Evolutionary conservation across 23 red algal genomes (phyloP), one percentile per base, ranked within the genome.

Genomic region (Agarophyton chilense): DNA sequence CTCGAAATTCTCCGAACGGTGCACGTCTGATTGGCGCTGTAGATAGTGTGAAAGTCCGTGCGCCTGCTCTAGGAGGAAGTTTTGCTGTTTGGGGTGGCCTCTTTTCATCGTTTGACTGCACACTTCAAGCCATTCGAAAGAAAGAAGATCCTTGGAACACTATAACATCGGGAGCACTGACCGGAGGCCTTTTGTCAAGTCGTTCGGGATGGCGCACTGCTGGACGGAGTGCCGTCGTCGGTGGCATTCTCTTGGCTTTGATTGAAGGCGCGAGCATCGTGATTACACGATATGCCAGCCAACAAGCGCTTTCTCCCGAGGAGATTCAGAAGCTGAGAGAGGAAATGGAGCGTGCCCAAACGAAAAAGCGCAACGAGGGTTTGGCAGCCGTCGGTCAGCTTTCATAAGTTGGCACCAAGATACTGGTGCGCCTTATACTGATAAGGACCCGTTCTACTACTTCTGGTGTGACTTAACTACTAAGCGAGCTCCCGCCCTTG

Each of bases 61-160:
- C 91, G 41, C 97, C 97, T 7, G 90, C 81, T 1, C 90, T 99
- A 13, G 97, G 97, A 22, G 93, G 93, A 41, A 94, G 88, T 57
- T 99, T 99, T 96, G 97, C 97, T 26, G 97, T 99, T 26, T 99
- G 97, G 97, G 97, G 97, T 45, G 97, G 97, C 22, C 81, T 99
- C 10, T 99, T 99, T 35, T 99, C 97, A n/a, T 92, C 93, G 8
- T 99, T 99, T 93, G 97, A 99, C 57, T 99, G 97, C 55, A 79
- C 87, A 34, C 70, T 99, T 46, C 81, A 79, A 52, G 97, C 90
- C 28, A 70, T 99, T 50, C 68, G 97, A 46, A 81, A 92, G 33
- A 92, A 92, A 70, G 97, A 99, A 66, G 97, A 99, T 77, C 97
- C 97, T 49, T 96, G 80, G 70, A 99, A 99, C 51, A 78, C 93